phyloP scores from a whole-genome alignment of 2,329 filamentous ascomycete genomes.

The Trichoderma endophyticum region DNA sequence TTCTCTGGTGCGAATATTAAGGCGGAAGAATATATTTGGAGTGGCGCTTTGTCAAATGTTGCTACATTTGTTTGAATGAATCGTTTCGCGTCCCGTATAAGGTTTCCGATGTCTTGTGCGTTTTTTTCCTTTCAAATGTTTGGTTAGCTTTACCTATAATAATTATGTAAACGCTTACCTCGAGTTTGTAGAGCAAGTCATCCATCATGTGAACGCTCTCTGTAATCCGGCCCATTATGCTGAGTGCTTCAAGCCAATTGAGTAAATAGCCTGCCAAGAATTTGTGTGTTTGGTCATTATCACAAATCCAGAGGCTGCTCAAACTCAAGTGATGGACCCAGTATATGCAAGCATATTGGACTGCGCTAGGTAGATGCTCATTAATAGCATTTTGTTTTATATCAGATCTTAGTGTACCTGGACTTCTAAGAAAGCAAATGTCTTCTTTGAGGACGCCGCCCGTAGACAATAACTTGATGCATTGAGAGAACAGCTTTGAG shows the following conservation, averaged over 20 bases:
- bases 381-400: slow-evolving; percentile 9
- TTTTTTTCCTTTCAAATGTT: background rate
- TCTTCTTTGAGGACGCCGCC: slow-evolving; percentile 29
- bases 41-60: slow-evolving; percentile 22
- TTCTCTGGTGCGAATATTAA: too few relatives aligned
- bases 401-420: background rate
- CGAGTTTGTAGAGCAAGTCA: background rate
- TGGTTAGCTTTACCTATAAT: background rate
- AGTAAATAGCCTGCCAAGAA: slow-evolving; percentile 40
- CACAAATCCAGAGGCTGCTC: slow-evolving; percentile 28
- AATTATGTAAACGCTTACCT: background rate
- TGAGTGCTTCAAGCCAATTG: slow-evolving; percentile 41
- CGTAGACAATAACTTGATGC: slow-evolving; percentile 28
- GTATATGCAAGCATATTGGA: slow-evolving; percentile 42
- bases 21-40: slow-evolving; percentile 29
- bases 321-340: slow-evolving; percentile 34
- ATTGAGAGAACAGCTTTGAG: background rate
- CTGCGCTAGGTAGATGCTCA: slow-evolving; percentile 26
- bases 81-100: slow-evolving; percentile 23
- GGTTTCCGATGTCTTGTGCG: background rate
- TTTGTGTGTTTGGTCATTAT: slow-evolving; percentile 29
- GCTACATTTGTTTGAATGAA: slow-evolving; percentile 17
- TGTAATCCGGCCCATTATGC: slow-evolving; percentile 28
- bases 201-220: slow-evolving; percentile 18
- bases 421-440: slow-evolving; percentile 19